phyloP scores from a whole-genome alignment of 805 yeast genomes.

The Ogataea angusta region DNA sequence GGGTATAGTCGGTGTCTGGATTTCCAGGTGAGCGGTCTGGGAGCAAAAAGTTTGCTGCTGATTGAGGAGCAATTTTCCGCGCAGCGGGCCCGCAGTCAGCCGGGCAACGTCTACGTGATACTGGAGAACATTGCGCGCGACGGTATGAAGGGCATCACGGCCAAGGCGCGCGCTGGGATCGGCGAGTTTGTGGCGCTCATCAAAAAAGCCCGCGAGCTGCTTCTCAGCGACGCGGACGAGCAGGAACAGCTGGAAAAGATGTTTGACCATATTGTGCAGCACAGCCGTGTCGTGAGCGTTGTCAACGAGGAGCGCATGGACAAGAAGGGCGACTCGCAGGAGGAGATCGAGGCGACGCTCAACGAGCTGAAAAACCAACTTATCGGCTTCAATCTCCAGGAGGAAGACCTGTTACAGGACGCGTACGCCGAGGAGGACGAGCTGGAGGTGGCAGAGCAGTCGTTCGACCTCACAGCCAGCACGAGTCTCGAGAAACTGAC shows the following conservation, averaged over 20 bases:
- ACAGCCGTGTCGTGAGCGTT: conserved; percentile 21
- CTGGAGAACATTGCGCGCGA: conserved; percentile 13
- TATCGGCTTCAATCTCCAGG: conserved; percentile 23
- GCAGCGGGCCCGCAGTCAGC: conserved; percentile 6
- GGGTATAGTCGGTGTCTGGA: conserved; percentile 58
- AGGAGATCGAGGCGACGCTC: conserved; percentile 25
- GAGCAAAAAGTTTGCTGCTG: conserved; percentile 42
- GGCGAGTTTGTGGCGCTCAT: conserved; percentile 30
- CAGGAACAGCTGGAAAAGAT: conserved; percentile 12
- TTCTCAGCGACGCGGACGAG: conserved; percentile 7
- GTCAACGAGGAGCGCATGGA: conserved; percentile 19
- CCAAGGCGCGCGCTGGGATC: conserved; percentile 26
- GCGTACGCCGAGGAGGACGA: conserved; percentile 18
- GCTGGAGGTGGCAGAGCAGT: conserved; percentile 23
- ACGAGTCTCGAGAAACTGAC: conserved; percentile 23
- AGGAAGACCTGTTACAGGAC: conserved; percentile 22
- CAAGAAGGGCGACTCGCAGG: conserved; percentile 16
- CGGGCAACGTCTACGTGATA: conserved; percentile 11
- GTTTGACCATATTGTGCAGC: conserved; percentile 21
- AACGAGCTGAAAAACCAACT: conserved; percentile 30
- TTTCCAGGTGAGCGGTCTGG: conserved; percentile 66
- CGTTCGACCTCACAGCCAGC: conserved; percentile 18
- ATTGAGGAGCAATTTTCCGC: conserved; percentile 18
- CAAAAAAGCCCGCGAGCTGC: conserved; percentile 15
- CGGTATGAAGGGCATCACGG: conserved; percentile 15